These are phyloP conservation scores for Penicillium lividum DNA, from an alignment of 495 filamentous ascomycete genomes.

Conservation along the genomic window DNA sequence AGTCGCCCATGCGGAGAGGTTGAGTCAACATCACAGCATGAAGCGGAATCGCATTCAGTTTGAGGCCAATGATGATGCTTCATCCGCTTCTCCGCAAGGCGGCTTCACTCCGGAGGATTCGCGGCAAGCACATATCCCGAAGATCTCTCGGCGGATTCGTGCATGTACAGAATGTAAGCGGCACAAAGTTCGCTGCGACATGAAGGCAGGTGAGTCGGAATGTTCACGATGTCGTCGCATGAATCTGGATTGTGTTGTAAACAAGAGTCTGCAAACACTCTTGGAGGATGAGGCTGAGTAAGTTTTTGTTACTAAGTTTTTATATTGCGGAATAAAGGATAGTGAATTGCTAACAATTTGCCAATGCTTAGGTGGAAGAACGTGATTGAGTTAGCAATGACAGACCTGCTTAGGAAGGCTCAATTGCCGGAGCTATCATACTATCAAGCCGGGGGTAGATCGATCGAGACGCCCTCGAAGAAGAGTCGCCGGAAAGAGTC, in stretches of 20 bases:
- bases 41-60: conserved; percentile 50
- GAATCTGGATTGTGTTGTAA: conserved; percentile 53
- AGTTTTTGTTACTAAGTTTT: conserved; percentile 14
- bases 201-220: conserved; percentile 45
- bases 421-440: conserved; percentile 49
- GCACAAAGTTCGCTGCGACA: conserved; percentile 55
- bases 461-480: conserved; percentile 37
- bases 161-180: conserved; percentile 58
- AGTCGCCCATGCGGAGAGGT: conserved; percentile 23
- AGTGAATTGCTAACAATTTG: conserved; percentile 12
- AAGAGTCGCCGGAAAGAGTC: conserved; percentile 42
- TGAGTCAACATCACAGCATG: conserved; percentile 32
- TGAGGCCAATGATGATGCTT: conserved; percentile 44
- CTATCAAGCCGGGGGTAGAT: conserved; percentile 41
- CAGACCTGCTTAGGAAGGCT: conserved; percentile 46
- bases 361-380: conserved; percentile 42
- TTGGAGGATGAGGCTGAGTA: conserved; percentile 53
- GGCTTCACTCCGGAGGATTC: conserved; percentile 34
- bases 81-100: conserved; percentile 40
- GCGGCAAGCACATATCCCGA: conserved; percentile 43
- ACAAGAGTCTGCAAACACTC: conserved; percentile 57
- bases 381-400: conserved; percentile 48
- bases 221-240: conserved; percentile 54
- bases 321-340: neutral
- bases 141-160: conserved; percentile 58